phyloP scores from a whole-genome alignment of 2,329 filamentous ascomycete genomes.

The Alternaria hordeiaustralica region DNA sequence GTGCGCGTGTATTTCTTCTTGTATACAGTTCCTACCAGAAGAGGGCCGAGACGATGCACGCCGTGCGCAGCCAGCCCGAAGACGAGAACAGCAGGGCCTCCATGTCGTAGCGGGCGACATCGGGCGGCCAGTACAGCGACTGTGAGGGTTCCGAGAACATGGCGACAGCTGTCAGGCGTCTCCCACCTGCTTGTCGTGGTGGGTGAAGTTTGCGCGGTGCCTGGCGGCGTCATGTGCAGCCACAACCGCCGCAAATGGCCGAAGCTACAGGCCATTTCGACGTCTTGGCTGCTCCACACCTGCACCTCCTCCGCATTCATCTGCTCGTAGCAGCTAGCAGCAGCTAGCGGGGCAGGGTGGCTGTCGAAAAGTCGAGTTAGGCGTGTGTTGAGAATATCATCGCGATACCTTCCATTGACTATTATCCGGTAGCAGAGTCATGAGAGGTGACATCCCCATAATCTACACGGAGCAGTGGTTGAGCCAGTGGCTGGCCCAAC shows the following conservation, averaged over 20 bases:
- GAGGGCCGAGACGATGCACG: conserved; percentile 43
- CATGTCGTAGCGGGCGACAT: conserved; percentile 45
- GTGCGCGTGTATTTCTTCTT: background rate
- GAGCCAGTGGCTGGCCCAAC: conserved; percentile 14
- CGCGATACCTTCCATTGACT: background rate
- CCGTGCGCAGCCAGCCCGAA: conserved; percentile 45
- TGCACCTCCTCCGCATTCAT: conserved; percentile 14
- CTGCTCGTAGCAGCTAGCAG: too few relatives aligned
- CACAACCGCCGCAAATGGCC: conserved; percentile 21
- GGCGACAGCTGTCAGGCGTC: conserved; percentile 17
- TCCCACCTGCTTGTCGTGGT: conserved; percentile 11
- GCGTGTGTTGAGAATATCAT: background rate
- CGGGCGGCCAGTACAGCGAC: conserved; percentile 43
- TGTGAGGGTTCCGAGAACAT: conserved; percentile 44
- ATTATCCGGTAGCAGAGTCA: background rate
- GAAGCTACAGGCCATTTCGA: conserved; percentile 16
- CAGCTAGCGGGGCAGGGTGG: conserved; percentile 7
- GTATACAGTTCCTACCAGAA: conserved; percentile 36
- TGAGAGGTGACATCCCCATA: too few relatives aligned
- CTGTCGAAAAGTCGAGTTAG: background rate
- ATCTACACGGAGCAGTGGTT: background rate
- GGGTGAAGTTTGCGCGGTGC: background rate
- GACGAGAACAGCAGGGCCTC: conserved; percentile 44
- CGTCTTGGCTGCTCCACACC: conserved; percentile 15
- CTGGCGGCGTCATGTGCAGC: conserved; percentile 3